A percentile compares a stretch with the other conserved stretches of the same genome.
phyloP scores from a whole-genome alignment of 148 eudicot genomes.

The Chenopodium quinoa region DNA sequence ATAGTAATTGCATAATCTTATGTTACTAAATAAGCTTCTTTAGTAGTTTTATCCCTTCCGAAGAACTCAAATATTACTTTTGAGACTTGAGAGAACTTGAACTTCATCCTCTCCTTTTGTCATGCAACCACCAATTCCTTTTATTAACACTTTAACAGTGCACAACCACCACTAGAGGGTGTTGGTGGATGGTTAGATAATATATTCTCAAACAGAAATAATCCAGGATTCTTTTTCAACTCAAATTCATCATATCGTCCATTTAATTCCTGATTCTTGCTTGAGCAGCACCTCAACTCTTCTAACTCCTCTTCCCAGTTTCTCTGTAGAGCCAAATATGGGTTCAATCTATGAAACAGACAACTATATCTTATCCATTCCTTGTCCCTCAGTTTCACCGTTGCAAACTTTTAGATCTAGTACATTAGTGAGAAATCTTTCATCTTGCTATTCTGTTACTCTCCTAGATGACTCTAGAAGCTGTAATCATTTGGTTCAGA shows the following conservation, averaged over 20 bases:
- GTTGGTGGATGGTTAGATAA: neutral
- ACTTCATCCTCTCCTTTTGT: neutral
- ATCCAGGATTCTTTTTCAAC: neutral
- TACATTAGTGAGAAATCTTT: neutral
- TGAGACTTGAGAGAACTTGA: neutral
- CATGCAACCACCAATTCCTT: neutral
- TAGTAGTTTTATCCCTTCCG: neutral
- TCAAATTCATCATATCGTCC: neutral
- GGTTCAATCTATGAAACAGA: neutral
- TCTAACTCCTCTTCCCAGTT: neutral
- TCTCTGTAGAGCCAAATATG: neutral
- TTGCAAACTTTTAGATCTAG: neutral
- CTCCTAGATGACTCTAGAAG: neutral
- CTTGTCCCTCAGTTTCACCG: neutral
- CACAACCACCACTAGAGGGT: conserved; percentile 1
- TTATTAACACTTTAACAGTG: neutral
- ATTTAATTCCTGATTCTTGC: neutral
- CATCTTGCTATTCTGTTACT: neutral
- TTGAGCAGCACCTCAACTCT: neutral
- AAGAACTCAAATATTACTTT: neutral
- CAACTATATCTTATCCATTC: conserved; percentile 2
- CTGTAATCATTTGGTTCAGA: neutral
- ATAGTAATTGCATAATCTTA: neutral
- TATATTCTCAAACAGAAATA: neutral
- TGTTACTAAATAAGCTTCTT: neutral